Base-by-base conservation (phyloP, 139 green algal genomes). In the Edaphochlamys debaryana region DNA sequence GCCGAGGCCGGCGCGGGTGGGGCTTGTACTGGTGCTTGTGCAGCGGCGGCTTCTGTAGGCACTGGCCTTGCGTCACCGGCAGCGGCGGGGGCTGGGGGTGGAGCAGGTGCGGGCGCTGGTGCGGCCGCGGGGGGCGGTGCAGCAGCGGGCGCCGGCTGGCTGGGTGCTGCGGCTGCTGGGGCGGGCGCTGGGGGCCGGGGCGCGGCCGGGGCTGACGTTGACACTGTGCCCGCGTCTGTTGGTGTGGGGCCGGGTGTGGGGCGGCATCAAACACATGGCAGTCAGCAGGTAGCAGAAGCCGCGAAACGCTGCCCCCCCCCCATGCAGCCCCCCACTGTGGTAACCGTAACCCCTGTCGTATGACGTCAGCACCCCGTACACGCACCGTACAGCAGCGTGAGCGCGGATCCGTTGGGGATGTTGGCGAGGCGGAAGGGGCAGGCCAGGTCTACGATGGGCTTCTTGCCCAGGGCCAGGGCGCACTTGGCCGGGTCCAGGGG, bases 371-470 rank as follows among this genome's bases (percentile, higher is more conserved):
- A n/a, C n/a, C n/a, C n/a, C n/a, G n/a, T n/a, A n/a, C n/a, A n/a
- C n/a, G n/a, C n/a, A n/a, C n/a, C n/a, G 60, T 81, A 81, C n/a
- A 62, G 9, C 40, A 81, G n/a, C 6, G 60, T 71, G 58, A 86
- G 54, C 23, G 30, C n/a, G 37, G 45, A 67, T 41, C 69, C 69
- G 27, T 48, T 50, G 36, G 79, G 69, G 19, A 86, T 86, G 69
- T 86, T 86, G 69, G 79, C 79, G 36, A 86, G 79, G 68, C 79
- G 79, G n/a, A 63, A 86, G 54, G 79, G 69, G 36, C 48, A 73
- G 79, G 79, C 37, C 15, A 86, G 40, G 60, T 86, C 79, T 4
- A 56, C 41, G 41, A 81, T 27, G 34, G 45, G 63, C 77, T 83
- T 83, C 62, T 83, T 83, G 63, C 62, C 40, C 6, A 56, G 38